These are phyloP conservation scores for Acacia melanoxylon DNA, from an alignment of 306 rosid species.

Conservation along the genomic window DNA sequence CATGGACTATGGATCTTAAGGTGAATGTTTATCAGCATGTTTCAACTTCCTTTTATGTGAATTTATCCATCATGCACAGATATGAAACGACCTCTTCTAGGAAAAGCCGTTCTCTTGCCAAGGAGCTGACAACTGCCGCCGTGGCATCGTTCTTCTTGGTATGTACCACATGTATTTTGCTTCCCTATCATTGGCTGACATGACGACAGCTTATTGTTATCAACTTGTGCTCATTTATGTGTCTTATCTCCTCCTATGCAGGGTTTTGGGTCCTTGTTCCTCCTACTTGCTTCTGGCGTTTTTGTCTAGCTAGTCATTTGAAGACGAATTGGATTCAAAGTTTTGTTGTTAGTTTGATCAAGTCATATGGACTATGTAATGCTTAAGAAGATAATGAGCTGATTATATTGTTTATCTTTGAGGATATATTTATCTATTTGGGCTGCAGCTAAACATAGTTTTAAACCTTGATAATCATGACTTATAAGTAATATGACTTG, in stretches of 20 bases:
- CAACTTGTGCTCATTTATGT: constrained; percentile 25
- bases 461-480: neutral
- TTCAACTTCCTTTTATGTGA: neutral
- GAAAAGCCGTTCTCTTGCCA: constrained; percentile 75
- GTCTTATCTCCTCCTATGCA: constrained; percentile 39
- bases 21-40: constrained; percentile 1
- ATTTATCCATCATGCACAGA: constrained; percentile 46
- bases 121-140: constrained; percentile 81
- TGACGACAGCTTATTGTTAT: constrained; percentile 13
- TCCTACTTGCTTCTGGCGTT: constrained; percentile 89
- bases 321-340: constrained; percentile 22
- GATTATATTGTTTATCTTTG: constrained; percentile 11
- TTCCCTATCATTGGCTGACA: constrained; percentile 8
- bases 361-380: constrained; percentile 30
- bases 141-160: constrained; percentile 90
- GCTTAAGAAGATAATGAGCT: constrained; percentile 27
- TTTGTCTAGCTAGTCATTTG: constrained; percentile 68
- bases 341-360: constrained; percentile 31
- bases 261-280: constrained; percentile 93
- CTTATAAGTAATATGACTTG: neutral
- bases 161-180: constrained; percentile 6
- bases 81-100: constrained; percentile 88
- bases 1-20: constrained; percentile 17
- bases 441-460: neutral
- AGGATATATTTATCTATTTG: neutral